Conservation (phyloP, 2,329 filamentous ascomycete species). For the Penicillium sp. region DNA sequence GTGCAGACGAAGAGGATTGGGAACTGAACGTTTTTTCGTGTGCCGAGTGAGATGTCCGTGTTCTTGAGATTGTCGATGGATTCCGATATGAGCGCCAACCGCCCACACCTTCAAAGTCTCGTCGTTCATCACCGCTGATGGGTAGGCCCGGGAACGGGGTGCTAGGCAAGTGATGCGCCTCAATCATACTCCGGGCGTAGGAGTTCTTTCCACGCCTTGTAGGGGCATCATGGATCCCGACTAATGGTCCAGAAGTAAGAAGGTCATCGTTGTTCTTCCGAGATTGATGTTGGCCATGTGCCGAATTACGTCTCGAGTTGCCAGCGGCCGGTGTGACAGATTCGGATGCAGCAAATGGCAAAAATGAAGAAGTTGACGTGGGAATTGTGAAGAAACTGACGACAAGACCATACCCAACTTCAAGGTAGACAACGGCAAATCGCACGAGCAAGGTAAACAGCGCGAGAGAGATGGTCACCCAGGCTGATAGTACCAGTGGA, state of each 20-base stretch:
- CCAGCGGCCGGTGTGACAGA: constrained; percentile 27
- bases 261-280: constrained; percentile 17
- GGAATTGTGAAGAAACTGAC: constrained; percentile 55
- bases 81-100: constrained; percentile 39
- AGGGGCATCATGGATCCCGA: constrained; percentile 7
- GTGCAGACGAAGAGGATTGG: constrained; percentile 28
- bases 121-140: constrained; percentile 37
- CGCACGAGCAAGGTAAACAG: constrained; percentile 64
- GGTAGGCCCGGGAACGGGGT: constrained; percentile 27
- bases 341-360: constrained; percentile 34
- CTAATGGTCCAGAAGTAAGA: constrained; percentile 9
- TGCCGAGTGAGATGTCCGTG: constrained; percentile 17
- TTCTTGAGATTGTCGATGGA: constrained; percentile 10
- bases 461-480: constrained; percentile 64
- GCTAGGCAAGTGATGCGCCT: constrained; percentile 23
- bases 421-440: constrained; percentile 64
- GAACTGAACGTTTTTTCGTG: constrained; percentile 26
- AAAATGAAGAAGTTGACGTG: constrained; percentile 30
- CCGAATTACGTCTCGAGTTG: constrained; percentile 29
- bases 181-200: constrained; percentile 23
- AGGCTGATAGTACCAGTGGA: constrained; percentile 64
- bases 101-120: constrained; percentile 49
- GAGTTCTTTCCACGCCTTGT: constrained; percentile 17
- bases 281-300: constrained; percentile 19
- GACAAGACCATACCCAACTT: constrained; percentile 61